phyloP scores from a whole-genome alignment of 257 asterid species.

The Knoxia roxburghii region DNA sequence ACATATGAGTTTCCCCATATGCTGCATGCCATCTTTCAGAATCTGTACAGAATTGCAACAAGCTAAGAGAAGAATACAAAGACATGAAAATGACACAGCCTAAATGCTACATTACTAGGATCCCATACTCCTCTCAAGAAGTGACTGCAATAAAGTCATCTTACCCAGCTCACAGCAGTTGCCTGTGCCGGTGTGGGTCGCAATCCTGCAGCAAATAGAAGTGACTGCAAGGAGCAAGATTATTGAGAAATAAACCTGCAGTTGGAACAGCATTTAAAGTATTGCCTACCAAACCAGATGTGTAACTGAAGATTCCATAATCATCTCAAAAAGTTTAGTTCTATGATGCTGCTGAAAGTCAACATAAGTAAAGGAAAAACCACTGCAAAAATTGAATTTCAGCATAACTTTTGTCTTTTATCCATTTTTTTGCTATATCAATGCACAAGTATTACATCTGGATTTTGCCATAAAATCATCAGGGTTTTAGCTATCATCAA shows the following conservation, averaged over 20 bases:
- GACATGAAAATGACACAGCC: background rate
- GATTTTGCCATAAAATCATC: background rate
- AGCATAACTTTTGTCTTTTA: background rate
- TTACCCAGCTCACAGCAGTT: conserved; percentile 99
- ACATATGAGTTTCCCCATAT: conserved; percentile 86
- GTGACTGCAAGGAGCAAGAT: conserved; percentile 77
- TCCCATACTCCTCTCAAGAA: background rate
- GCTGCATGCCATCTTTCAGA: conserved; percentile 96
- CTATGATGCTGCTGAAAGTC: background rate
- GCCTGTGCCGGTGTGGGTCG: conserved; percentile 99
- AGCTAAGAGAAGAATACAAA: conserved; percentile 12
- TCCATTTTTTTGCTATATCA: background rate
- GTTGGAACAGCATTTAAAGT: conserved; percentile 12
- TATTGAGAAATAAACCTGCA: conserved; percentile 20
- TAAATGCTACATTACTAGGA: background rate
- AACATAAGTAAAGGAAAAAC: background rate
- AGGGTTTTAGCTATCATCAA: background rate
- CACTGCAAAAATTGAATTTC: background rate
- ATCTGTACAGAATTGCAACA: conserved; percentile 44
- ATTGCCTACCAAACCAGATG: conserved; percentile 5
- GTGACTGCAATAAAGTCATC: background rate
- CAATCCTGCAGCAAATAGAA: conserved; percentile 97
- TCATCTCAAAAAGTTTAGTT: background rate
- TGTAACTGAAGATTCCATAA: background rate
- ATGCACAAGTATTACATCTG: background rate